These are phyloP conservation scores for Septoria linicola DNA, from an alignment of 2,329 filamentous ascomycete species.

Conservation along the genomic window DNA sequence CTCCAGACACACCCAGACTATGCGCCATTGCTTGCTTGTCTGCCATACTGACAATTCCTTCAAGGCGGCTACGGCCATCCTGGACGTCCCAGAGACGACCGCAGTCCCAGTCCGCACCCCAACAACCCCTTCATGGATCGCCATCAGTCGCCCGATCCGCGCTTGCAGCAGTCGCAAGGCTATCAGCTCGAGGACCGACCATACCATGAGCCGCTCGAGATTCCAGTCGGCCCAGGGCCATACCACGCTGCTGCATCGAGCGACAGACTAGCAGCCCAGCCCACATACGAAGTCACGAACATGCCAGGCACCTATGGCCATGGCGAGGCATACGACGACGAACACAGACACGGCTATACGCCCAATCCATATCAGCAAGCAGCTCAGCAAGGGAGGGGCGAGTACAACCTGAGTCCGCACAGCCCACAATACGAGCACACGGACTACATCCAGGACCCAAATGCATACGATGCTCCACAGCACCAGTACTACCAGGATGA, in stretches of 20 bases:
- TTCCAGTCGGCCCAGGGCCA: conserved; percentile 62
- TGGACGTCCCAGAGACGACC: conserved; percentile 20
- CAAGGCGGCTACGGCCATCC: conserved; percentile 28
- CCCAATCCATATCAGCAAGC: conserved; percentile 43
- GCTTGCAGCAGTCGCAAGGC: conserved; percentile 71
- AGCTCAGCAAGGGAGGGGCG: conserved; percentile 49
- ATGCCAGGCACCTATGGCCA: conserved; percentile 63
- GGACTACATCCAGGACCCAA: conserved; percentile 72
- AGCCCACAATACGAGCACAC: conserved; percentile 73
- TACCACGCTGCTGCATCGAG: conserved; percentile 49
- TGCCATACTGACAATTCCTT: conserved; percentile 9
- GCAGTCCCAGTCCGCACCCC: conserved; percentile 18
- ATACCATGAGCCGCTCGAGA: conserved; percentile 65
- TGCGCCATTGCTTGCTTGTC: conserved; percentile 4
- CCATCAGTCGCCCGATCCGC: conserved; percentile 44
- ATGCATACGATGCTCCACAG: conserved; percentile 37
- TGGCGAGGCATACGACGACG: conserved; percentile 59
- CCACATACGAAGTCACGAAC: conserved; percentile 74
- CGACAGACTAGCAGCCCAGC: conserved; percentile 79
- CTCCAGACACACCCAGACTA: conserved; percentile 1
- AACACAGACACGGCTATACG: conserved; percentile 45
- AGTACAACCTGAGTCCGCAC: conserved; percentile 69
- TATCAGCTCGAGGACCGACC: conserved; percentile 82
- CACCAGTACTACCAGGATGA: conserved; percentile 62
- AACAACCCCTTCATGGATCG: conserved; percentile 29